Evolutionary conservation across 257 asterid species (phyloP).

Genomic region (Misopates orontium): DNA sequence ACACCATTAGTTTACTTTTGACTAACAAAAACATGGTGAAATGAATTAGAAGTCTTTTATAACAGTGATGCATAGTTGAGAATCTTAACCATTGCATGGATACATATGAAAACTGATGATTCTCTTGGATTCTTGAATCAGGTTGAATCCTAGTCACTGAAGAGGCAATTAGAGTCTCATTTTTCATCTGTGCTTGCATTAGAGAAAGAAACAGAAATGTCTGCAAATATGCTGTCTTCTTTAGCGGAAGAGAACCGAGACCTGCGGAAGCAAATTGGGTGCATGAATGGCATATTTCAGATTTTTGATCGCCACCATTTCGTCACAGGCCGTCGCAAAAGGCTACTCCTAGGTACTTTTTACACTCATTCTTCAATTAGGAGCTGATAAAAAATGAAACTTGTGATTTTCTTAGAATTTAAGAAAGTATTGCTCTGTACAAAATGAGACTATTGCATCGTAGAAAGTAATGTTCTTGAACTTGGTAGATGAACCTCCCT

Average conservation of each 20-base stretch:
- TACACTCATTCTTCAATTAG: background rate
- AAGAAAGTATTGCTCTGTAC: too few species aligned
- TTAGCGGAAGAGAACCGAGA: slow-evolving; percentile 50
- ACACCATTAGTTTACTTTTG: slow-evolving; percentile 8
- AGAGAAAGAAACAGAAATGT: slow-evolving; percentile 39
- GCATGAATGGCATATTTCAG: slow-evolving; percentile 94
- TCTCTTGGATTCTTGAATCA: slow-evolving; percentile 33
- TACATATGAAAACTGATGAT: slow-evolving; percentile 20
- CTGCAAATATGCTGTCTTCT: slow-evolving; percentile 51
- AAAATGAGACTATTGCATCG: background rate
- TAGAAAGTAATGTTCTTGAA: background rate
- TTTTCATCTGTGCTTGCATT: slow-evolving; percentile 19
- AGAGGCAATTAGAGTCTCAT: slow-evolving; percentile 14
- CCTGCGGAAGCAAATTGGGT: slow-evolving; percentile 79
- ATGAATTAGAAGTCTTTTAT: background rate
- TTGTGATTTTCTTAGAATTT: too few species aligned
- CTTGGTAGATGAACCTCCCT: too few species aligned
- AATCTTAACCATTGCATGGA: slow-evolving; percentile 34
- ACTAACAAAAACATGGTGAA: slow-evolving; percentile 24
- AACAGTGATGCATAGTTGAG: slow-evolving; percentile 13
- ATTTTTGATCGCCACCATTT: slow-evolving; percentile 78
- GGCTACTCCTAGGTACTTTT: slow-evolving; percentile 62
- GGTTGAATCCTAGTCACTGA: slow-evolving; percentile 26
- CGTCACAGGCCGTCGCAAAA: slow-evolving; percentile 62
- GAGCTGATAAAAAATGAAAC: background rate